Evolutionary conservation across 1,284 basidiomycete species (phyloP), one percentile per base, ranked within the genome.

Genomic region (Psilocybe mexicana): DNA sequence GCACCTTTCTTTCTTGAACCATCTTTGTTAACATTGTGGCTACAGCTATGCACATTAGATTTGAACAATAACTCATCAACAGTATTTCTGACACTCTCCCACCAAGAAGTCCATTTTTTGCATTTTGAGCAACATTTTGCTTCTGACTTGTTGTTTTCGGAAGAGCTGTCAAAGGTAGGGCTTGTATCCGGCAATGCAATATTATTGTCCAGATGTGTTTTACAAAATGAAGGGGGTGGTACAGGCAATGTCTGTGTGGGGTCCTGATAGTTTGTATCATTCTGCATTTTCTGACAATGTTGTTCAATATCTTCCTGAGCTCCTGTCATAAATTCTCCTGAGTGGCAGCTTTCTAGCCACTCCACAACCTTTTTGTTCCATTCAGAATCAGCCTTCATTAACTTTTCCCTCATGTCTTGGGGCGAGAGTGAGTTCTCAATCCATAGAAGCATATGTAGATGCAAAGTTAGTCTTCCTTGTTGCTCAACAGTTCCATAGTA

Each of bases 401-500:
- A 53, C 3, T 50, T 40, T 10, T 71, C 63, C 30, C 71, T 40
- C 7, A 74, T 67, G 51, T 71, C 62, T 54, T 73, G 65, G 11
- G 70, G 72, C 7, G 57, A 63, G 6, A 69, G 28, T 10, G 49
- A 46, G 8, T 57, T 58, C 47, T 54, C 51, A 10, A 74, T 64
- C 73, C 73, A 76, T 30, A 72, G 14, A 4, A 72, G 53, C 46
- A 71, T 45, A 57, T 73, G 72, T 2, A 74, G 8, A 33, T 33
- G 30, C 74, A 73, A 49, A 8, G 30, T 33, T 4, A 33, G 30
- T 8, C 30, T 33, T 33, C 30, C 30, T 33, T 33, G 30, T 33
- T 72, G 68, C 55, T 75, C 73, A n/a, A 75, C 72, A 6, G 71
- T 72, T 5, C 73, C 72, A 68, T 74, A 74, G 52, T 70, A 74